These are phyloP conservation scores for Cordyceps pruinosa DNA, from an alignment of 2,329 filamentous ascomycete genomes.

Conservation along the genomic window DNA sequence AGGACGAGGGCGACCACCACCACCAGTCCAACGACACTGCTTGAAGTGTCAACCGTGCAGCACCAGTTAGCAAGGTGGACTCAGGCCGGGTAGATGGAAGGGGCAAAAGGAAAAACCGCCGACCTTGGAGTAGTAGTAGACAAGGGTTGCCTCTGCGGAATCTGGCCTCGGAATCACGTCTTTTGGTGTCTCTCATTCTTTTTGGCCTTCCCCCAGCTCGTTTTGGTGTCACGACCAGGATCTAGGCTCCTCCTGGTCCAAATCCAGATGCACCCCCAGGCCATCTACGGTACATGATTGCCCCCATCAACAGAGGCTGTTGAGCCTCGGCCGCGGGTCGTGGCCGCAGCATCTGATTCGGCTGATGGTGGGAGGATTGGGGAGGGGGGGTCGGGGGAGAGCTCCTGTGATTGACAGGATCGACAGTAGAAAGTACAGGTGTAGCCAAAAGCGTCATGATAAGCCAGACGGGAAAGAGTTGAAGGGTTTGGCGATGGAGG, in stretches of 20 bases:
- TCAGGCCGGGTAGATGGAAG: neutral
- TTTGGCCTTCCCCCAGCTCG: neutral
- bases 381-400: neutral
- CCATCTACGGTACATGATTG: neutral
- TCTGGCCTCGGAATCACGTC: neutral
- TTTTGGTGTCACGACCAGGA: neutral
- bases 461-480: neutral
- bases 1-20: no score
- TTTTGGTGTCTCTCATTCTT: neutral
- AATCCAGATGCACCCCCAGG: neutral
- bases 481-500: neutral
- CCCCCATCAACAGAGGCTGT: neutral
- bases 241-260: no score
- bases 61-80: neutral
- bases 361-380: neutral
- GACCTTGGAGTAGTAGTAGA: no score
- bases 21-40: neutral
- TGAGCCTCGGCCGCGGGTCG: neutral
- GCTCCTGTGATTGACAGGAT: neutral
- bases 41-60: neutral
- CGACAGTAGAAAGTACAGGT: neutral
- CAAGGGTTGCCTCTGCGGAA: neutral
- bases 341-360: slow-evolving; percentile 6
- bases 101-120: neutral
- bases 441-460: neutral